Base-by-base conservation (phyloP, 139 green algal species). In the Desmodesmus armatus region DNA sequence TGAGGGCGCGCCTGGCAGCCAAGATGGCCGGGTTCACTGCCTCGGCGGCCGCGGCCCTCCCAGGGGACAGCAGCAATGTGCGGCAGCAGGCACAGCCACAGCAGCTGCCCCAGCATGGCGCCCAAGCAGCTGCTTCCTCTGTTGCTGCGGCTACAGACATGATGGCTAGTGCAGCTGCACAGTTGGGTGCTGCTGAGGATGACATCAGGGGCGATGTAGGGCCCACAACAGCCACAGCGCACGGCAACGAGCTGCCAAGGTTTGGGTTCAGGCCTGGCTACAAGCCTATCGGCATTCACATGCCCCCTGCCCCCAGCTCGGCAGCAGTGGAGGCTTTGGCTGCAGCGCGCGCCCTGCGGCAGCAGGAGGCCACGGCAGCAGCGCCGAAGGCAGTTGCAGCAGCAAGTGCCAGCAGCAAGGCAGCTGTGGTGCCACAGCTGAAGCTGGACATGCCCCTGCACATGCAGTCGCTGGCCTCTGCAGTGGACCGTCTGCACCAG, bases 221-320 rank as follows among this genome's bases (percentile, higher is more conserved):
- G 69, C 29, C 6, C 27, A 25, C 40, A 77, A 35, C 60, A 69
- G 60, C 27, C n/a, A 40, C 60, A 40, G 60, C 60, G n/a, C n/a
- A n/a, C n/a, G n/a, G n/a, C n/a, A n/a, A n/a, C n/a, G 67, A 75
- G 37, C 33, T 80, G 31, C 73, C 73, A 25, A n/a, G 39, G n/a
- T 83, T 75, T 83, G 77, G 77, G 2, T 83, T 83, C 39, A 72
- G 58, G 40, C 40, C 58, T 21, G 77, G 77, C 29, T 83, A 83
- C 40, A 74, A 33, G 37, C 58, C 58, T 2, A 37, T 74, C 21
- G 77, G 77, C 58, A 60, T 83, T 6, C 77, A 83, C 40, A 47
- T 73, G 23, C 77, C 77, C 33, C 58, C 77, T 41, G 7, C 40
- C 6, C 77, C 40, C 29, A 72, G 11, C 62, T 31, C 15, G n/a